Base-by-base conservation (phyloP, 1,139 yeast species). In the Arxiozyma heterogenica region DNA sequence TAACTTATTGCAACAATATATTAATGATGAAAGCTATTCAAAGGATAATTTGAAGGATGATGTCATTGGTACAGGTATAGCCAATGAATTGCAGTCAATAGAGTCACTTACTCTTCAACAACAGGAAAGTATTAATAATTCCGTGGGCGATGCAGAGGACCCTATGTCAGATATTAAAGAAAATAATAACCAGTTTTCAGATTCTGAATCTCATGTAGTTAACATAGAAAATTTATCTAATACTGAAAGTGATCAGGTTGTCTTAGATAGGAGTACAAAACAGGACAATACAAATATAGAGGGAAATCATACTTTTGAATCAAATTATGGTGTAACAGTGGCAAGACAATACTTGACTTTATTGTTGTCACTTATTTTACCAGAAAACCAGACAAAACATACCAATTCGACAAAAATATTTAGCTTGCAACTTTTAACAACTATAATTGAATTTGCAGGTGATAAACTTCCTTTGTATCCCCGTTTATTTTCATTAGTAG, bases 401-500 rank as follows among this genome's bases (percentile, higher is more conserved):
- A 87, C 94, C 61, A 96, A 91, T 66, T 79, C 89, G 41, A 85
- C 97, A 0, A 78, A 96, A 54, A 84, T 87, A 17, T 83, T 93
- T 73, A 94, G 96, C 0, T 73, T 94, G 41, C 79, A 83, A 48
- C 77, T 93, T 49, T 76, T 94, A 44, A 84, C 83, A 53, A 83
- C 85, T 0, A 88, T 95, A 1, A 77, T 93, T 54, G 98, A 93
- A 67, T 84, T 89, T 11, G 76, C 93, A 7, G 97, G 97, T 3
- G 70, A 73, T 47, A 79, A 78, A 44, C 76, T 93, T 53, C 80
- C 86, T 0, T 69, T 74, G 15, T 93, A 87, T 63, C 82, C 85
- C 1, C 77, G 86, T 1, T 72, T 91, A 51, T 76, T 89, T 65
- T 78, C 78, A 23, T 73, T 89, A 45, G 79, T 89, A 4, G 80